Base-by-base conservation (phyloP, 768 basidiomycete species). In the Agaricus subrufescens region DNA sequence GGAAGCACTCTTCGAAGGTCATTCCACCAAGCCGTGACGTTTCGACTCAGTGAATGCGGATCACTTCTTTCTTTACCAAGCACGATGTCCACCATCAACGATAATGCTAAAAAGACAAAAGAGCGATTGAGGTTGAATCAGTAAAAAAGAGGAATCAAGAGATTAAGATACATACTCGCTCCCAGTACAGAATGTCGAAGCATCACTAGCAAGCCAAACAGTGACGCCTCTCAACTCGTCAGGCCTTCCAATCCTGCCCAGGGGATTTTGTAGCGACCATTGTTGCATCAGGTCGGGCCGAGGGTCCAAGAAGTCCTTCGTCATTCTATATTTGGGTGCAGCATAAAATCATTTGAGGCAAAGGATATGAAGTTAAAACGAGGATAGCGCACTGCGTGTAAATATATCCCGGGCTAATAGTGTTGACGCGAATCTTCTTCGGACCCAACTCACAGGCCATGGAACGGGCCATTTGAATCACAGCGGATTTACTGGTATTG, bases 391-490 rank as follows among this genome's bases (percentile, higher is more conserved):
- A 84, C 84, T 74, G 74, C 1, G 86, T 89, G 62, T 84, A 84
- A 34, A 88, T 85, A 61, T 86, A 81, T 25, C 89, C 88, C 0
- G 87, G 88, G 50, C 85, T 87, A 55, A 91, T 71, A 3, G 80
- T 72, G 65, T 91, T 91, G 58, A 88, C 87, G 3, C 88, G 75
- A 48, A 91, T 89, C 2, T 73, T 69, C 61, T 83, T 73, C n/a
- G 68, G 69, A 3, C 86, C 87, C 1, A 90, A 77, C 62, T 91
- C 89, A 65, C 85, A 87, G 2, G 87, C 88, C 80, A 91, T 80
- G 61, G 84, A 86, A 38, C 89, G 82, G 3, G 74, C 81, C 84
- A 89, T 87, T 70, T 91, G 89, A 34, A 89, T 59, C n/a, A 91
- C 84, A n/a, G 85, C 89, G 1, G 84, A 75, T 70, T 90, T 91